Conservation (phyloP, 306 rosid species). For the Castanea mollissima region DNA sequence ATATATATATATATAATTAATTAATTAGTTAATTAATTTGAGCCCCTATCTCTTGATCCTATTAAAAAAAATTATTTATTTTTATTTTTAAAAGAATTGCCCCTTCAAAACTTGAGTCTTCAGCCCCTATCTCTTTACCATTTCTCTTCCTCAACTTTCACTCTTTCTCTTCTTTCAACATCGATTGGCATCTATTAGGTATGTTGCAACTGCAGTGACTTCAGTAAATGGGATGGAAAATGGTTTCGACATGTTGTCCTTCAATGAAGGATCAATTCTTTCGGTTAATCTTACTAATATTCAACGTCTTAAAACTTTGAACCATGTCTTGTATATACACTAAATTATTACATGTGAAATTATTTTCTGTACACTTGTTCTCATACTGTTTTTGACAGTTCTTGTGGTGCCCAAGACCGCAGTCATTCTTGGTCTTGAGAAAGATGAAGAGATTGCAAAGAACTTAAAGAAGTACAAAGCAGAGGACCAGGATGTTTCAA, state of each 20-base stretch:
- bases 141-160: too few species aligned
- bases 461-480: conserved; percentile 88
- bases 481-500: conserved; percentile 79
- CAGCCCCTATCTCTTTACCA: too few species aligned
- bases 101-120: too few species aligned
- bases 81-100: too few species aligned
- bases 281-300: conserved; percentile 43
- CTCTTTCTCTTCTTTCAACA: too few species aligned
- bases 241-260: conserved; percentile 90
- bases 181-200: conserved; percentile 33
- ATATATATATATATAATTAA: too few species aligned
- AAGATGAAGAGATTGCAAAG: conserved; percentile 87
- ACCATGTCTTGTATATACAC: too few species aligned
- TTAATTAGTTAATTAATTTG: too few species aligned
- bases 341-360: not conserved
- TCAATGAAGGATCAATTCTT: conserved; percentile 83
- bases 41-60: too few species aligned
- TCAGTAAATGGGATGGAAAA: conserved; percentile 97
- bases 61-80: too few species aligned
- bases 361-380: not conserved
- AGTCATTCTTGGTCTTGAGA: conserved; percentile 66
- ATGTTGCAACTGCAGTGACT: conserved; percentile 83
- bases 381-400: conserved; percentile 35
- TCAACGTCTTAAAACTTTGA: not conserved
- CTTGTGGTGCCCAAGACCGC: conserved; percentile 93